Base-by-base conservation (phyloP, 2,329 filamentous ascomycete species). In the Acephala macrosclerotiorum region DNA sequence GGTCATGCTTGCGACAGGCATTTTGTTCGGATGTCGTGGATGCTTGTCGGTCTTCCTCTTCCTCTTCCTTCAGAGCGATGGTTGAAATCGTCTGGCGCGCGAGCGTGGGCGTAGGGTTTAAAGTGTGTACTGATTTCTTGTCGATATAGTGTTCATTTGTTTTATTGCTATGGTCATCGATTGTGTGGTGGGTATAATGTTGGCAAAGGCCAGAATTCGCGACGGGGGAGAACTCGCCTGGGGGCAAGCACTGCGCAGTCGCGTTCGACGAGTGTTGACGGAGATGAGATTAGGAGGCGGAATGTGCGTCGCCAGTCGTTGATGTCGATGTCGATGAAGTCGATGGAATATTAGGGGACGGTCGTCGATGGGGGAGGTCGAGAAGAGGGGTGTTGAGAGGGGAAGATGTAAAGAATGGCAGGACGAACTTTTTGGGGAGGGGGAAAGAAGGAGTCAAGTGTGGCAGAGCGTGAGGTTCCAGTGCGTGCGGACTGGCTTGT, bases 1-100 rank as follows among this genome's bases (percentile, higher is more conserved):
- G 80, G 68, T 74, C 66, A 76, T 72, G 68, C 71, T 74, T 64
- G 89, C 87, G 82, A 87, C 89, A 78, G 90, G 89, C 90, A 93
- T 93, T 60, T 83, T 36, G 56, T 18, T 38, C 42, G 40, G 49
- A 33, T 25, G 47, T 42, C 81, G 77, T 47, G 53, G 51, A 60
- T 62, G 42, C 35, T 53, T 51, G 55, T 63, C 14, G 59, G 36
- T 58, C 40, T 64, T 64, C 45, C 57, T 72, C 66, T 65, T 73
- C 66, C 60, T 53, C 25, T 60, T 66, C 60, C 51, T 58, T 71
- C 74, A 74, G 73, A 76, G 63, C 72, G 74, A 77, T 77, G 70
- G 75, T 75, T 76, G 73, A 77, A 74, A 78, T 75, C 75, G 76
- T 75, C 75, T 75, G 73, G 68, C 64, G 70, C 75, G 75, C 75